These are phyloP conservation scores for Atkinsonella hypoxylon DNA, from an alignment of 2,329 filamentous ascomycete species.

Conservation along the genomic window DNA sequence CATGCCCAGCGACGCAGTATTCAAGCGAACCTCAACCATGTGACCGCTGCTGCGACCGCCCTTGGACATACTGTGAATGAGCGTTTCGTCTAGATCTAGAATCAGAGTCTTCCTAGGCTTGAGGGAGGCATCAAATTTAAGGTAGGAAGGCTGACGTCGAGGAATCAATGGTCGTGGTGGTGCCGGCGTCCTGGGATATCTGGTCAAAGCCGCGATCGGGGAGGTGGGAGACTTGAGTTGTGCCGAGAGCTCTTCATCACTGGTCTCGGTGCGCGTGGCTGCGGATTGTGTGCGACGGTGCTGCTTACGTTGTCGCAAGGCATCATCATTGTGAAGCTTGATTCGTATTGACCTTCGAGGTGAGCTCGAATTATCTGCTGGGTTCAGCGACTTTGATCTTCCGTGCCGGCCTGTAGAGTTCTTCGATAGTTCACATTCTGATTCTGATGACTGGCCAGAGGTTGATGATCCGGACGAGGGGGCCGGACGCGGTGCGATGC, in stretches of 20 bases:
- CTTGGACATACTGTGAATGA: constrained; percentile 97
- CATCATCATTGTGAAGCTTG: constrained; percentile 74
- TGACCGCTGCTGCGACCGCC: constrained; percentile 88
- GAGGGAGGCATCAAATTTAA: constrained; percentile 43
- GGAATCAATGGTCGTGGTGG: constrained; percentile 86
- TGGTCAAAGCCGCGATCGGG: constrained; percentile 63
- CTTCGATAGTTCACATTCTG: constrained; percentile 45
- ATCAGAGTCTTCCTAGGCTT: constrained; percentile 84
- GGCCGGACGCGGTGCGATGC: constrained; percentile 15
- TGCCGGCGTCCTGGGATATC: constrained; percentile 80
- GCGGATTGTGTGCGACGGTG: constrained; percentile 47
- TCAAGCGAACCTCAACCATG: constrained; percentile 95
- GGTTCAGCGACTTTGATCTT: constrained; percentile 49
- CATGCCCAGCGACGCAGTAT: constrained; percentile 55
- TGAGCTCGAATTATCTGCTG: constrained; percentile 50
- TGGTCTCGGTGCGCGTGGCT: constrained; percentile 29
- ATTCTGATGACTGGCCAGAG: constrained; percentile 59
- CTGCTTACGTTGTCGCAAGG: constrained; percentile 60
- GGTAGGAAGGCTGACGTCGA: constrained; percentile 77
- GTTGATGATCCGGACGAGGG: constrained; percentile 34
- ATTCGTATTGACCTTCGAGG: constrained; percentile 77
- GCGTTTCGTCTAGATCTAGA: constrained; percentile 88
- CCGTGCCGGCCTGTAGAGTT: constrained; percentile 34
- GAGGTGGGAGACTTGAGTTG: constrained; percentile 92
- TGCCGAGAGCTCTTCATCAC: constrained; percentile 49